These are phyloP conservation scores for Casuarina cunninghamiana DNA, from an alignment of 306 rosid species.

Conservation along the genomic window DNA sequence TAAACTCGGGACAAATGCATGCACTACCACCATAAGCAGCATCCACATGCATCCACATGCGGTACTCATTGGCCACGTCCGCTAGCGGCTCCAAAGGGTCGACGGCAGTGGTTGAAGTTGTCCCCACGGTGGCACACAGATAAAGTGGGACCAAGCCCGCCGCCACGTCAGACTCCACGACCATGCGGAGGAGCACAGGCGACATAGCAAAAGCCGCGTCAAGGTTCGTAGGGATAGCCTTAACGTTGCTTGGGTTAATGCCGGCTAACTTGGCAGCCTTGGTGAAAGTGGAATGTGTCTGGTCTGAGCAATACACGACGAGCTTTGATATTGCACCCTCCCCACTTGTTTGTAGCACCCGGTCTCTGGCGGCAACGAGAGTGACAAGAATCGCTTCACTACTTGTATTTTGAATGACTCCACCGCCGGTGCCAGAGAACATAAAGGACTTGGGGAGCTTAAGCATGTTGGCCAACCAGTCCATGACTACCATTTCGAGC, in stretches of 20 bases:
- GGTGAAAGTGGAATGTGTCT: constrained; percentile 53
- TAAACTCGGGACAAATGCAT: constrained; percentile 64
- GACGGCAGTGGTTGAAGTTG: constrained; percentile 52
- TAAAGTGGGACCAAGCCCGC: constrained; percentile 55
- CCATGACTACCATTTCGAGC: constrained; percentile 60
- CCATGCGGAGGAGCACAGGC: constrained; percentile 23
- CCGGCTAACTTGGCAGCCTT: constrained; percentile 60
- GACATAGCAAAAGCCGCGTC: constrained; percentile 35
- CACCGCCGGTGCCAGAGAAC: constrained; percentile 49
- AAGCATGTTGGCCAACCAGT: constrained; percentile 59
- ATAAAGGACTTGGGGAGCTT: constrained; percentile 43
- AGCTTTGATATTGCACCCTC: constrained; percentile 26
- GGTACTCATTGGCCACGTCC: constrained; percentile 40
- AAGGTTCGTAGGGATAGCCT: constrained; percentile 32
- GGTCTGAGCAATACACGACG: constrained; percentile 66
- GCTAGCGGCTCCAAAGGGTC: constrained; percentile 47
- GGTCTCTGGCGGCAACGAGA: constrained; percentile 57
- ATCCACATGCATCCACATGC: constrained; percentile 67
- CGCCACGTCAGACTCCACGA: constrained; percentile 37
- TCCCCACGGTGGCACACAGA: constrained; percentile 53
- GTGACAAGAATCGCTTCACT: constrained; percentile 63
- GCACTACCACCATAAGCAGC: constrained; percentile 67
- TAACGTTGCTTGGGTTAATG: constrained; percentile 34
- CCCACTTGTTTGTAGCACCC: constrained; percentile 19
- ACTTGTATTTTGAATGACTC: constrained; percentile 54